A percentile compares a stretch with the other conserved stretches of the same genome.
These are phyloP conservation scores for Smallanthus sonchifolius DNA, from an alignment of 129 eudicot genomes.

Conservation along the genomic window DNA sequence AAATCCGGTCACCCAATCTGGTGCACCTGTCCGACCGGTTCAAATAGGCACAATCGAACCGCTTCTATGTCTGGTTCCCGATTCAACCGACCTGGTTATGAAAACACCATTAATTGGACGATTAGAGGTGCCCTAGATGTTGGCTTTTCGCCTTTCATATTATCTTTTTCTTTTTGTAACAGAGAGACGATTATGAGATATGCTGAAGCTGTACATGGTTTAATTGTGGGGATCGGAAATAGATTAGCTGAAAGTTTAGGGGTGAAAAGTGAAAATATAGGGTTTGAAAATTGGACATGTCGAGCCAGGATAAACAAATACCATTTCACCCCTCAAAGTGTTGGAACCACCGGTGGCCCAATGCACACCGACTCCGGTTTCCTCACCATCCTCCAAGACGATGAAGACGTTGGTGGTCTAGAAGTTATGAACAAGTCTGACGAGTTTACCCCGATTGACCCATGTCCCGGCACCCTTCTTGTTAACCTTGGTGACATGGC, in stretches of 20 bases:
- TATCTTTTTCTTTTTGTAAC: background rate
- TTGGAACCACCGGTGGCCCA: constrained; percentile 61
- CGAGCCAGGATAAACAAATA: constrained; percentile 76
- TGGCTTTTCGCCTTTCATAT: no score
- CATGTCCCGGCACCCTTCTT: constrained; percentile 63
- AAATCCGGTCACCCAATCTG: no score
- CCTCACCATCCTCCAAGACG: constrained; percentile 83
- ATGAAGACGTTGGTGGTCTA: constrained; percentile 73
- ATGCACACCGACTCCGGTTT: constrained; percentile 84
- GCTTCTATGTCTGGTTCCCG: no score
- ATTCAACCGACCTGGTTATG: no score
- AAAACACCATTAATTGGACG: no score
- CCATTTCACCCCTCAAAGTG: constrained; percentile 49
- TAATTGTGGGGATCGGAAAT: constrained; percentile 38
- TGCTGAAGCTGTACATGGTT: constrained; percentile 50
- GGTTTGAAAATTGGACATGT: constrained; percentile 62
- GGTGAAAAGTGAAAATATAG: constrained; percentile 12
- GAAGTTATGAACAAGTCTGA: constrained; percentile 66
- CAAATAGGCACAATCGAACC: no score
- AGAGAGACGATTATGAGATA: constrained; percentile 56
- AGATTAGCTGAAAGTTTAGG: constrained; percentile 56
- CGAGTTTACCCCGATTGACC: constrained; percentile 50
- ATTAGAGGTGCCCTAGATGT: no score
- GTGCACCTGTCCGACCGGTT: no score
- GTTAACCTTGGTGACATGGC: constrained; percentile 78